Conservation (phyloP, 2,329 filamentous ascomycete genomes). For the Penicillium sp. region DNA sequence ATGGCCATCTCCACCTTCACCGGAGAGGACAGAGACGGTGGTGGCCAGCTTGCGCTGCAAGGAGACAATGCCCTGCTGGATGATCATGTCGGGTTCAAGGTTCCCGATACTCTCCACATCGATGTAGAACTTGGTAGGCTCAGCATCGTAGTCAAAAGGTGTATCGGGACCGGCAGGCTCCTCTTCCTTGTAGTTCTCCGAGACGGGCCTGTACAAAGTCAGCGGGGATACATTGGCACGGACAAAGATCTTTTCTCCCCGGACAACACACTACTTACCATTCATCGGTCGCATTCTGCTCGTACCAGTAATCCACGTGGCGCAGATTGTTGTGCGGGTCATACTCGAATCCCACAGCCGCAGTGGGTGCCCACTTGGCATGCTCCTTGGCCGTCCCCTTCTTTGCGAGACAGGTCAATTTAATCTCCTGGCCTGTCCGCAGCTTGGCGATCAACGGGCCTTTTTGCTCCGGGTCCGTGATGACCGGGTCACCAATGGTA, state of each 20-base stretch:
- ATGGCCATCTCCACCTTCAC: conserved; percentile 50
- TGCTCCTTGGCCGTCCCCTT: conserved; percentile 99
- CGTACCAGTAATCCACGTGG: conserved; percentile 92
- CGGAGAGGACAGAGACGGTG: conserved; percentile 62
- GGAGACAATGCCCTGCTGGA: conserved; percentile 80
- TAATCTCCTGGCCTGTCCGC: conserved; percentile 79
- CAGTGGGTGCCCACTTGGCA: conserved; percentile 91
- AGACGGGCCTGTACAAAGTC: conserved; percentile 36
- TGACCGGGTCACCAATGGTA: conserved; percentile 71
- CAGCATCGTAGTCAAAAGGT: conserved; percentile 83
- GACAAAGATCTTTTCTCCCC: not conserved
- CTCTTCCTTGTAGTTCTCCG: conserved; percentile 58
- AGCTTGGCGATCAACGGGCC: conserved; percentile 87
- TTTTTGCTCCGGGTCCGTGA: conserved; percentile 72
- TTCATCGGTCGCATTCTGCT: conserved; percentile 73
- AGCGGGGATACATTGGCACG: conserved; percentile 2
- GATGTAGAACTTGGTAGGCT: conserved; percentile 81
- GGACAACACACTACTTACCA: conserved; percentile 55
- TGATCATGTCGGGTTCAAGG: conserved; percentile 81
- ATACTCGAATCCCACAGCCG: conserved; percentile 94
- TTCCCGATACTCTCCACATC: conserved; percentile 86
- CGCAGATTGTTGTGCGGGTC: conserved; percentile 94
- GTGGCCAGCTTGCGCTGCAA: conserved; percentile 84
- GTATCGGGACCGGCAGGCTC: conserved; percentile 73
- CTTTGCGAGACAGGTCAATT: conserved; percentile 87